phyloP scores from a whole-genome alignment of 2,329 filamentous ascomycete species.

The Pestalotiopsis sp. region DNA sequence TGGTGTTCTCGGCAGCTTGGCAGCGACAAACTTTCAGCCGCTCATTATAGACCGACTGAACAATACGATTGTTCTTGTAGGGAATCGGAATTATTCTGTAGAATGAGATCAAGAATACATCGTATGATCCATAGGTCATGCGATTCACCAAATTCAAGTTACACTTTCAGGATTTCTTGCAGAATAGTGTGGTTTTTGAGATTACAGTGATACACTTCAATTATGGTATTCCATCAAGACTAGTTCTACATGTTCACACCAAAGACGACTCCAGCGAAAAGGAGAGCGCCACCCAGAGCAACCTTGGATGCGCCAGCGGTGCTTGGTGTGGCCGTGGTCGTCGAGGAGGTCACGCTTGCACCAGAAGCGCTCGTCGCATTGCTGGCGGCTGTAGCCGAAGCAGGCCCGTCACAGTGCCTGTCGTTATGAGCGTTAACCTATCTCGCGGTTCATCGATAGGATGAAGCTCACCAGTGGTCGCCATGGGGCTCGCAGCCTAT shows the following conservation, averaged over 20 bases:
- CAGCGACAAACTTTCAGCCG: neutral
- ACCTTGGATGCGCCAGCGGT: neutral
- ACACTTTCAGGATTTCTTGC: too few relatives aligned
- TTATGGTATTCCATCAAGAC: neutral
- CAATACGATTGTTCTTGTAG: neutral
- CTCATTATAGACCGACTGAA: neutral
- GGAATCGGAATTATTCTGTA: too few relatives aligned
- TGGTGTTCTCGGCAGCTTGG: neutral
- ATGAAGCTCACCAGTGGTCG: constrained; percentile 38
- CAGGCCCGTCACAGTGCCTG: constrained; percentile 26
- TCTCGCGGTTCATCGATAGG: neutral
- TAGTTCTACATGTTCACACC: neutral
- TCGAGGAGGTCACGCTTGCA: neutral
- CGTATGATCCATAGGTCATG: neutral
- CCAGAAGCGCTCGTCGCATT: neutral
- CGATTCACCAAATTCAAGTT: neutral
- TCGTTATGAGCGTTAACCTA: neutral
- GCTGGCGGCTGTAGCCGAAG: neutral
- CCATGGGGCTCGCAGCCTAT: constrained; percentile 38
- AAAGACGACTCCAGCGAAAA: neutral
- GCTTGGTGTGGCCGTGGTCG: neutral
- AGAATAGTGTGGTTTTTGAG: too few relatives aligned
- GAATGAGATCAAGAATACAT: neutral
- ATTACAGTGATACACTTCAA: too few relatives aligned
- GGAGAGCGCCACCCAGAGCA: neutral